These are phyloP conservation scores for Yamadazyma membranifaciens DNA, from an alignment of 1,139 yeast species.

Conservation along the genomic window DNA sequence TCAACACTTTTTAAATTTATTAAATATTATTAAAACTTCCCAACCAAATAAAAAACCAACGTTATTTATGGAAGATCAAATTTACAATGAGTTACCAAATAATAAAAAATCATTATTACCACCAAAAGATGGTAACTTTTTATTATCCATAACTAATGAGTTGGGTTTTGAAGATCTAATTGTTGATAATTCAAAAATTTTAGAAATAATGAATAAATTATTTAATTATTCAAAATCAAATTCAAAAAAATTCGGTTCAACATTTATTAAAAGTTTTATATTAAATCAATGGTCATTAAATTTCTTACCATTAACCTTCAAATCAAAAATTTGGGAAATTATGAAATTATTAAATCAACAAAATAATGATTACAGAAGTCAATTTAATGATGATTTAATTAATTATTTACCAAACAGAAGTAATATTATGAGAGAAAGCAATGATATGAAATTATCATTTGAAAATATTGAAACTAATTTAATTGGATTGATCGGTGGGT, in stretches of 20 bases:
- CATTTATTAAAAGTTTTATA: slow-evolving; percentile 37
- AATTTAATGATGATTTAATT: slow-evolving; percentile 31
- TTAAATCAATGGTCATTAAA: slow-evolving; percentile 43
- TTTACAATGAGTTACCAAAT: slow-evolving; percentile 40
- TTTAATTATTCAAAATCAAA: slow-evolving; percentile 30
- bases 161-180: slow-evolving; percentile 26
- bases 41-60: slow-evolving; percentile 20
- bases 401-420: slow-evolving; percentile 36
- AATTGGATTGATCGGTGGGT: slow-evolving; percentile 53
- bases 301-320: slow-evolving; percentile 32
- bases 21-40: slow-evolving; percentile 15
- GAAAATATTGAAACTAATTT: slow-evolving; percentile 54
- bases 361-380: slow-evolving; percentile 32
- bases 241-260: slow-evolving; percentile 38
- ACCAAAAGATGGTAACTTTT: slow-evolving; percentile 58
- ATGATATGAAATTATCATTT: slow-evolving; percentile 44
- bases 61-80: slow-evolving; percentile 40
- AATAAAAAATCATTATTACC: slow-evolving; percentile 52
- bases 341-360: slow-evolving; percentile 19
- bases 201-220: slow-evolving; percentile 24
- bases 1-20: slow-evolving; percentile 23
- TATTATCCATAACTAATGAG: slow-evolving; percentile 43
- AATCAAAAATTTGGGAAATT: slow-evolving; percentile 34
- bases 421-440: slow-evolving; percentile 44
- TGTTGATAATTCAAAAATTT: slow-evolving; percentile 29